Percentiles rank a stretch among this genome's conserved stretches.
phyloP scores from a whole-genome alignment of 768 basidiomycete genomes.

The Astraeus odoratus region DNA sequence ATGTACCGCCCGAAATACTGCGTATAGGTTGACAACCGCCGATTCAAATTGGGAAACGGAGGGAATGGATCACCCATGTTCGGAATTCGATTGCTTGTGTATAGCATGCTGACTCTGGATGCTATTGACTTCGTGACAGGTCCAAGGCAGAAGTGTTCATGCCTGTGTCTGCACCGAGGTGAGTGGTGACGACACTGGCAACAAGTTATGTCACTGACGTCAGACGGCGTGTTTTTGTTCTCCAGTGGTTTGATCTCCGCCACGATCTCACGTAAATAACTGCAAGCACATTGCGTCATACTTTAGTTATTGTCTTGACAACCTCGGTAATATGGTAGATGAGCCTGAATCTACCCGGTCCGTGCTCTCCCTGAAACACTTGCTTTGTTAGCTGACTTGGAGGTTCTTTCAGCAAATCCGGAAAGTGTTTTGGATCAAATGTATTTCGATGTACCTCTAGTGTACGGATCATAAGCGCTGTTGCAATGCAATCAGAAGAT shows the following conservation, averaged over 20 bases:
- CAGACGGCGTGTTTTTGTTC: constrained; percentile 13
- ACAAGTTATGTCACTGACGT: constrained; percentile 19
- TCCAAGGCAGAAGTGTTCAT: constrained; percentile 80
- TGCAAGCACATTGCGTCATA: constrained; percentile 25
- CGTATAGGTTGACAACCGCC: neutral
- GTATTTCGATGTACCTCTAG: too few species aligned
- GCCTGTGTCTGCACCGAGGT: constrained; percentile 85
- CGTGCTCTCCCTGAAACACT: too few species aligned
- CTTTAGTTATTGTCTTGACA: constrained; percentile 26
- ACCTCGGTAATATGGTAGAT: constrained; percentile 9
- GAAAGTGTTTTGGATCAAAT: too few species aligned
- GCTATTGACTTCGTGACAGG: constrained; percentile 30
- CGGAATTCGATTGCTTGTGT: neutral
- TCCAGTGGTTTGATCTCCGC: constrained; percentile 56
- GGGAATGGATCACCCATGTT: too few species aligned
- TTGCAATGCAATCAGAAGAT: neutral
- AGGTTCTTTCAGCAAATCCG: too few species aligned
- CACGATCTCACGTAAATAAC: constrained; percentile 42
- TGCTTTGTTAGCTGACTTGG: too few species aligned
- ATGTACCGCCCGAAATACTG: neutral
- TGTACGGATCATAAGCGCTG: too few species aligned
- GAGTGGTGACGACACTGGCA: constrained; percentile 26
- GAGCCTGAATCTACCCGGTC: too few species aligned
- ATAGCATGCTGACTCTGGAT: neutral
- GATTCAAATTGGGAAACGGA: too few species aligned